Conservation (phyloP, 305 asterid genomes). For the Petunia hybrid region DNA sequence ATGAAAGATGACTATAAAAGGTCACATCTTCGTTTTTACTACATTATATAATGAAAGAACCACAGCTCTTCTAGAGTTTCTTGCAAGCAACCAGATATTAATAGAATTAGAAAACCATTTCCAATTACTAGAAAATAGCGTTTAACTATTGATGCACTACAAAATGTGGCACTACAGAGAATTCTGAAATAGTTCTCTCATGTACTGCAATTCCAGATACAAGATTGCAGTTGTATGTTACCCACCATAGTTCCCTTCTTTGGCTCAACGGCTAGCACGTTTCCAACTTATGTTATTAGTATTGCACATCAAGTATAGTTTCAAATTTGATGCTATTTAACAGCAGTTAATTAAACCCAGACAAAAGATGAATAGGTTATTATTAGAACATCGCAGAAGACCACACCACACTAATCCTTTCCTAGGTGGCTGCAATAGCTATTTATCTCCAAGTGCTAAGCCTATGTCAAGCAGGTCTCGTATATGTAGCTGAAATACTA, state of each 20-base stretch:
- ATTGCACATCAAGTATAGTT: neutral
- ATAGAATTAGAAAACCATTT: neutral
- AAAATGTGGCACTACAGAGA: neutral
- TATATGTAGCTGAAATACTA: neutral
- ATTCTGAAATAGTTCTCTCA: neutral
- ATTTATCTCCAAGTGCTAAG: neutral
- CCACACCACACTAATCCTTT: conserved; percentile 8
- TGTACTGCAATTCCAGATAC: neutral
- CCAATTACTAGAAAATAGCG: neutral
- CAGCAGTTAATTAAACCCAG: neutral
- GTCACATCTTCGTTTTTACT: too few relatives aligned
- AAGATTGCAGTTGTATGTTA: neutral
- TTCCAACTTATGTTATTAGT: neutral
- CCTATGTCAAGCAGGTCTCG: neutral
- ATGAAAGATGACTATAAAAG: neutral
- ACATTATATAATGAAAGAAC: neutral
- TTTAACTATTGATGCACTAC: neutral
- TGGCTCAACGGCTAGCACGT: neutral
- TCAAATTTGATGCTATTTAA: neutral
- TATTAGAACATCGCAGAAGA: neutral
- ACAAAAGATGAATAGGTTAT: neutral
- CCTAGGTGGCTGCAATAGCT: neutral
- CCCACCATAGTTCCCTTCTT: neutral
- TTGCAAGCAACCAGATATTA: neutral
- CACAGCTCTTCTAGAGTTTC: neutral